These are phyloP conservation scores for Diutina mesorugosa DNA, from an alignment of 1,139 yeast genomes.

Conservation along the genomic window DNA sequence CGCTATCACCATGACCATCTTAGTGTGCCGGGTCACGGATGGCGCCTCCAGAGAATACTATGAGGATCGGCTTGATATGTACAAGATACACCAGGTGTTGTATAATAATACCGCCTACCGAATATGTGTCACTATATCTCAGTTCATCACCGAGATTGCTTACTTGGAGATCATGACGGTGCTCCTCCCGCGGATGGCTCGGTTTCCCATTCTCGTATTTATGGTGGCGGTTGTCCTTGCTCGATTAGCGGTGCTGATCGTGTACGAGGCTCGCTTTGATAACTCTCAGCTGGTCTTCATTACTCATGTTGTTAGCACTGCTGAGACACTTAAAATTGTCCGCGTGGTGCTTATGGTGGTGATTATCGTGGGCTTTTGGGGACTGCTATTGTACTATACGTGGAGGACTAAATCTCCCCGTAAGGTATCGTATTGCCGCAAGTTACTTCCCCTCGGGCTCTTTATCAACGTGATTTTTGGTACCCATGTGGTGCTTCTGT, in stretches of 20 bases:
- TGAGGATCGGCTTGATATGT: slow-evolving; percentile 23
- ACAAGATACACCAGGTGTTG: slow-evolving; percentile 17
- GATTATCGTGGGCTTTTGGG: background rate
- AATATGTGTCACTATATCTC: slow-evolving; percentile 17
- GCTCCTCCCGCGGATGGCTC: slow-evolving; percentile 11
- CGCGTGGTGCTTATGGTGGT: background rate
- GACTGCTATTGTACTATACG: background rate
- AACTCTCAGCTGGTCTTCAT: background rate
- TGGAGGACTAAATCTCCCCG: slow-evolving; percentile 4
- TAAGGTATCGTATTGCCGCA: slow-evolving; percentile 15
- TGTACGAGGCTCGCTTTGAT: background rate
- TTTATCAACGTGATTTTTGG: slow-evolving; percentile 23
- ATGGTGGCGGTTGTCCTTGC: background rate
- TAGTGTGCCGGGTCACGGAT: slow-evolving; percentile 23
- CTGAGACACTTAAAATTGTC: background rate
- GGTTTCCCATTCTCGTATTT: background rate
- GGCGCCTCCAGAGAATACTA: slow-evolving; percentile 22
- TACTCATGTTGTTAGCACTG: background rate
- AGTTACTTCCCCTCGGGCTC: slow-evolving; percentile 27
- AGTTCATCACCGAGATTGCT: slow-evolving; percentile 23
- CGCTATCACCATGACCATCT: slow-evolving; percentile 29
- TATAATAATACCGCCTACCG: slow-evolving; percentile 17
- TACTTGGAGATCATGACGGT: slow-evolving; percentile 23
- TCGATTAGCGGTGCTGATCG: background rate
- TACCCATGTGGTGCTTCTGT: slow-evolving; percentile 16